phyloP scores from a whole-genome alignment of 2,329 filamentous ascomycete genomes.

The Paecilomyces sp. region DNA sequence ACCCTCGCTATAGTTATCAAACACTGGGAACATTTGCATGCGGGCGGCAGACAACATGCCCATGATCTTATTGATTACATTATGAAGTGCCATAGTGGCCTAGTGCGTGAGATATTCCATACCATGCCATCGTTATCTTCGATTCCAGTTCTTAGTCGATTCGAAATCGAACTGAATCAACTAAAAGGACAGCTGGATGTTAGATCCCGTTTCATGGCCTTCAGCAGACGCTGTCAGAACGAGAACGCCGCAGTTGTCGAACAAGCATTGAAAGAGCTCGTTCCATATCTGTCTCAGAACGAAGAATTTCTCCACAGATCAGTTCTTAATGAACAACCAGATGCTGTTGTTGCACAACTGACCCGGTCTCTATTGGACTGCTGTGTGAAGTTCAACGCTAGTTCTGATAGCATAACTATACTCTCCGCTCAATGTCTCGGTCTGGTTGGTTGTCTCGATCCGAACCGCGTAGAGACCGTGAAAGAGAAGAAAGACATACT shows the following conservation, averaged over 20 bases:
- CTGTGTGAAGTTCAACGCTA: slow-evolving; percentile 68
- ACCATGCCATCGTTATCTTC: slow-evolving; percentile 70
- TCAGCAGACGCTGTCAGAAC: slow-evolving; percentile 66
- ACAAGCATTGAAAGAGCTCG: slow-evolving; percentile 71
- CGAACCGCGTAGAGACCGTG: slow-evolving; percentile 76
- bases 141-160: slow-evolving; percentile 61
- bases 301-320: slow-evolving; percentile 74
- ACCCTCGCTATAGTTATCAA: slow-evolving; percentile 81
- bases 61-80: slow-evolving; percentile 59
- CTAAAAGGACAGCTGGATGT: slow-evolving; percentile 61
- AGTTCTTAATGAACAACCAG: slow-evolving; percentile 75
- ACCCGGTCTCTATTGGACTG: slow-evolving; percentile 78
- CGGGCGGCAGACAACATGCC: slow-evolving; percentile 52
- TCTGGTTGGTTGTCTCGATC: slow-evolving; percentile 82
- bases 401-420: slow-evolving; percentile 59
- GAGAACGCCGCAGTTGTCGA: slow-evolving; percentile 82
- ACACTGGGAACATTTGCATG: slow-evolving; percentile 66
- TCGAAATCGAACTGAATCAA: slow-evolving; percentile 58
- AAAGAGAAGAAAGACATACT: slow-evolving; percentile 77
- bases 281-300: slow-evolving; percentile 62
- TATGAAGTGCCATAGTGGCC: slow-evolving; percentile 52
- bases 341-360: slow-evolving; percentile 63
- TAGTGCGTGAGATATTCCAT: slow-evolving; percentile 61
- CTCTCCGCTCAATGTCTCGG: slow-evolving; percentile 79
- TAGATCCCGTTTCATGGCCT: slow-evolving; percentile 61